Evolutionary conservation across 306 rosid species (phyloP), one percentile per base, ranked within the genome.

Genomic region (Inga oerstediana): DNA sequence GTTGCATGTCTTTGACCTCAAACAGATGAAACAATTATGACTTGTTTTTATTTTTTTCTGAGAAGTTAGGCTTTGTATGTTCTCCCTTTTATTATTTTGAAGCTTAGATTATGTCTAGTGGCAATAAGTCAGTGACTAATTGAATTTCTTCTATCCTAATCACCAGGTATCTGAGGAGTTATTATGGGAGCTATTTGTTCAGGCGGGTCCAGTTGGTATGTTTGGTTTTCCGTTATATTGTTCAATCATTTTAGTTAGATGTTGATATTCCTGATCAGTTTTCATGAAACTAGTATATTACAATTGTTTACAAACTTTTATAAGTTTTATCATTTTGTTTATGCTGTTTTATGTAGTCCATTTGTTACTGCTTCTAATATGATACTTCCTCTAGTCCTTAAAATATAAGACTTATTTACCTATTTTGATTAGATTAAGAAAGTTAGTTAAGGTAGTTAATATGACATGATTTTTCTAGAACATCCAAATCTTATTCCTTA

Each of bases 121-220:
- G 22, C 41, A 45, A 4, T 19, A 9, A 24, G 35, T 78, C 70
- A 49, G 15, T 37, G 19, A 37, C 22, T 65, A 30, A 39, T 64
- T 61, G 41, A 41, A 45, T 73, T 34, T 32, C 32, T 35, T 20
- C 32, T 27, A 54, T 37, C 0, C 30, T 48, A 7, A 44, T 62
- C 76, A 54, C 32, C 73, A 87, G 90, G 56, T 84, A 7, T 14
- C 82, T 0, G 91, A 88, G 80, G 91, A 88, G 69, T 81, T 88
- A 41, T 34, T 88, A 3, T 88, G 91, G 91, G 91, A 88, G 84
- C 83, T 88, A 10, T 88, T 88, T 82, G 89, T 88, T 86, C 91
- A 88, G 64, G 89, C 91, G 1, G 91, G 91, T 54, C 91, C 89
- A 2, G 91, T 88, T 12, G 91, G 91, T 88, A 77, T 59, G 81